Percentiles rank a stretch among this genome's conserved stretches.
phyloP scores from a whole-genome alignment of 371 early-diverging fungal genomes.

The Circinella minor region DNA sequence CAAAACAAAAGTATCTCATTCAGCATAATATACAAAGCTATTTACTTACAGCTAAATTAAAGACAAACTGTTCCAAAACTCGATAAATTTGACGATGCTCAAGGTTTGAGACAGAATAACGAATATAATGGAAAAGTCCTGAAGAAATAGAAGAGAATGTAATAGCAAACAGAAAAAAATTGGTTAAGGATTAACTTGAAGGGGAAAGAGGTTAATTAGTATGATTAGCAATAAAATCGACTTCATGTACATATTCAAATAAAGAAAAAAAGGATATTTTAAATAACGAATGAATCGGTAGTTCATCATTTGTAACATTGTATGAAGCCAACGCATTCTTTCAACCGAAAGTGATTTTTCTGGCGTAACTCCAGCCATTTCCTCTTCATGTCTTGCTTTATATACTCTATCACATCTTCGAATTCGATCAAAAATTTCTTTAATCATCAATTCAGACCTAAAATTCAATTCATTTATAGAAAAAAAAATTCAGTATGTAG shows the following conservation, averaged over 20 bases:
- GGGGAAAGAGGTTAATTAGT: neutral
- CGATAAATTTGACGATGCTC: constrained; percentile 70
- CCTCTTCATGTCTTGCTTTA: constrained; percentile 38
- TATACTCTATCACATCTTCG: constrained; percentile 69
- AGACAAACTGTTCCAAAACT: constrained; percentile 66
- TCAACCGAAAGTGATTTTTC: constrained; percentile 48
- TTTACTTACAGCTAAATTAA: constrained; percentile 57
- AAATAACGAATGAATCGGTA: constrained; percentile 64
- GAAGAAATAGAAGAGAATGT: constrained; percentile 49
- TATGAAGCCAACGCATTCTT: constrained; percentile 76
- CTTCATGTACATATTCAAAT: too few relatives aligned
- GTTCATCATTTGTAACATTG: constrained; percentile 77
- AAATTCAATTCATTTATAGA: too few relatives aligned
- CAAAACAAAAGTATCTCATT: neutral
- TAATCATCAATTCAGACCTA: constrained; percentile 74
- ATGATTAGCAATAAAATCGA: neutral
- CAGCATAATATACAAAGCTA: too few relatives aligned
- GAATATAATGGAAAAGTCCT: constrained; percentile 64
- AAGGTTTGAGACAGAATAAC: constrained; percentile 66
- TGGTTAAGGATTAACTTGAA: constrained; percentile 38
- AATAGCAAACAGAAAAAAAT: constrained; percentile 11
- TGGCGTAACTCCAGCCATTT: neutral
- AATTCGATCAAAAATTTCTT: constrained; percentile 76
- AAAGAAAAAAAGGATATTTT: constrained; percentile 41
- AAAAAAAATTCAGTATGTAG: too few relatives aligned